Base-by-base conservation (phyloP, 495 filamentous ascomycete genomes). In the Chaetomium tenue region DNA sequence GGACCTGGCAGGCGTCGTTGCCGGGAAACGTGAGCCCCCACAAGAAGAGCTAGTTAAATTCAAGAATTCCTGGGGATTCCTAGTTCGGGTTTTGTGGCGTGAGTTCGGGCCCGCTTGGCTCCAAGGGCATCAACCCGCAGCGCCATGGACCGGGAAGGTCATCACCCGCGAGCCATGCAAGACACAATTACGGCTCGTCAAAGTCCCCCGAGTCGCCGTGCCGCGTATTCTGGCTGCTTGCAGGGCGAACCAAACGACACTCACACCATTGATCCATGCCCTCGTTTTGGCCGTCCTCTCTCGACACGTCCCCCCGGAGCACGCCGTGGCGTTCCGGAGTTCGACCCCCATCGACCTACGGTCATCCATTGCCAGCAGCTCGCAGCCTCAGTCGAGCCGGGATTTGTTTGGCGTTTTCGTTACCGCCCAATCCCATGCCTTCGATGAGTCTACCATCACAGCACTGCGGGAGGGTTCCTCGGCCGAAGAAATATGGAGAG, bases 181-280 rank as follows among this genome's bases (percentile, higher is more conserved):
- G 15, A 75, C 76, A 25, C 65, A 61, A 12, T 60, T 74, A 52
- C 70, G 71, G 23, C 70, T 72, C 22, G 66, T 79, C 22, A 62
- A 58, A 18, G 20, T 76, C 62, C 50, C 69, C n/a, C 39, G 63
- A 18, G 18, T 28, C n/a, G 28, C 20, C 1, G 51, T 73, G 9
- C 50, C 58, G 16, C 57, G 25, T 2, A 44, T 78, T 4, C 59
- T 78, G 2, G 54, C 65, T 3, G 63, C 65, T 0, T 78, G 74
- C 57, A 67, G 75, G 26, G 48, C 47, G 8, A 66, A 72, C 18
- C 48, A 54, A 9, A 73, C 72, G 9, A 79, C 75, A 5, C 58
- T 78, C 2, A 78, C 76, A 9, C 70, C 75, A 13, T 64, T 78
- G 5, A 30, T 77, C 9, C 70, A 78, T 33, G 65, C 68, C 1